Base-by-base conservation (phyloP, 768 basidiomycete genomes). In the Floccularia luteovirens region DNA sequence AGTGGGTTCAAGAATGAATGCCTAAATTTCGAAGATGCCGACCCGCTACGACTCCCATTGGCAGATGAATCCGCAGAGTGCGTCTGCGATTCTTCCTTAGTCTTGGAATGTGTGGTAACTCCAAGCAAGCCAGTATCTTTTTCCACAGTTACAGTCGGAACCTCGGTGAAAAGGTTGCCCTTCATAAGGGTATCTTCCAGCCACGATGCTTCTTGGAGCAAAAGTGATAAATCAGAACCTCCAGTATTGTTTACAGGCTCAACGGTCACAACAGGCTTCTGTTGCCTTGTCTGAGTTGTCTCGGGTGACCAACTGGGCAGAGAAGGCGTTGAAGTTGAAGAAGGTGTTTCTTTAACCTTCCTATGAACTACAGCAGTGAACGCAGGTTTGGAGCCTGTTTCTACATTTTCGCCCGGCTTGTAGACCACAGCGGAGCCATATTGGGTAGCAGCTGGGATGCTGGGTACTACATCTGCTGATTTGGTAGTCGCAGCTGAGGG, bases 351-450 rank as follows among this genome's bases (percentile, higher is more conserved):
- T 3, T 64, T 60, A 20, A 74, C 64, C 49, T 73, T 79, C 43
- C 66, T 57, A 47, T 79, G 79, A 28, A 81, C 78, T 12, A 79
- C 71, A 19, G 78, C 75, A 35, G 60, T 66, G 57, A 80, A 80
- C 3, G 63, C 59, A 42, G 60, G 40, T 48, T 49, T 39, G 7
- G 43, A 37, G 19, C 34, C 38, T 16, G 43, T 19, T 17, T 35
- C 23, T 11, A 36, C 44, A 31, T 36, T 19, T 10, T 50, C 47
- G 12, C 32, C 14, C 31, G 30, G 12, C 12, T 45, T 27, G 20
- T n/a, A 19, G 11, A 24, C 32, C 11, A 19, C 21, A 21, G 25
- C 25, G 27, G 33, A 19, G 37, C 6, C 21, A 43, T 34, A 37
- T 51, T 48, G 22, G 39, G 25, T 4, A 38, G 30, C 7, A 45